phyloP scores from a whole-genome alignment of 345 rosid species.

The Theobroma cacao region DNA sequence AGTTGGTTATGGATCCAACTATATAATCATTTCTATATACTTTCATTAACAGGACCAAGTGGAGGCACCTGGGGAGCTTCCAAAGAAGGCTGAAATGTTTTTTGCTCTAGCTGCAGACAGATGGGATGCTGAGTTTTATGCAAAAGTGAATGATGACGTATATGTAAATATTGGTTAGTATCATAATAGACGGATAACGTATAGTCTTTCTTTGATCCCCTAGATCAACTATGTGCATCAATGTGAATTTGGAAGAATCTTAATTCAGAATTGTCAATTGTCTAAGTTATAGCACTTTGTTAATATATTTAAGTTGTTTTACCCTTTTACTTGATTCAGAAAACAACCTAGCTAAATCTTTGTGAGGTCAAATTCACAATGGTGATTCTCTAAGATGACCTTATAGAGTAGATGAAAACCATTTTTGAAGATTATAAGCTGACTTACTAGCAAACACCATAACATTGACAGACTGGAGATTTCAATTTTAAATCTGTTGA shows the following conservation, averaged over 20 bases:
- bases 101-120: slow-evolving; percentile 60
- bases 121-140: slow-evolving; percentile 87
- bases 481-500: neutral
- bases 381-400: neutral
- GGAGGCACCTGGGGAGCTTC: slow-evolving; percentile 56
- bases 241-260: neutral
- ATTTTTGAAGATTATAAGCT: neutral
- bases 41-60: slow-evolving; percentile 53
- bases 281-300: neutral
- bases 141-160: slow-evolving; percentile 74
- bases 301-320: neutral
- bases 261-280: neutral
- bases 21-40: slow-evolving; percentile 4
- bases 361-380: neutral
- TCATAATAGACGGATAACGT: neutral
- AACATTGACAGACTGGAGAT: neutral
- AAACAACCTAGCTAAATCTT: neutral
- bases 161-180: slow-evolving; percentile 71
- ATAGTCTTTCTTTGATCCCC: neutral
- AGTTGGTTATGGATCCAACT: slow-evolving; percentile 5
- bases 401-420: neutral
- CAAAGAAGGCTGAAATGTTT: slow-evolving; percentile 58
- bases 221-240: neutral
- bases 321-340: neutral
- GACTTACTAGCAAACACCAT: neutral